Conservation (phyloP, 345 rosid genomes). For the Salix brachista region DNA sequence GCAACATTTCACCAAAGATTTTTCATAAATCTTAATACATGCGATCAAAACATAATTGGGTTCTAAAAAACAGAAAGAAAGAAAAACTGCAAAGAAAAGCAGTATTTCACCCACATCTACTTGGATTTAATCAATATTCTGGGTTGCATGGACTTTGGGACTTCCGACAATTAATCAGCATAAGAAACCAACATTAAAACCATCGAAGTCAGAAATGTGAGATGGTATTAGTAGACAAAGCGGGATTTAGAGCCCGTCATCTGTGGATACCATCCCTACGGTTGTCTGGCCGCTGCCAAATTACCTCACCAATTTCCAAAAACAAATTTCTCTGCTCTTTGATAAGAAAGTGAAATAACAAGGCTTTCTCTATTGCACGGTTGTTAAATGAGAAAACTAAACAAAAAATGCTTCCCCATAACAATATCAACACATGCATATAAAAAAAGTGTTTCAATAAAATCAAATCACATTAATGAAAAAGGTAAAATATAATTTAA, state of each 20-base stretch:
- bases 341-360: constrained; percentile 4
- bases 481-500: neutral
- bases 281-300: constrained; percentile 71
- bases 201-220: constrained; percentile 24
- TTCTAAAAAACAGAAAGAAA: neutral
- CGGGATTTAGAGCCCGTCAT: constrained; percentile 30
- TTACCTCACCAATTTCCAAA: neutral
- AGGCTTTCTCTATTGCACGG: constrained; percentile 42
- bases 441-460: neutral
- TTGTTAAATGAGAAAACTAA: constrained; percentile 26
- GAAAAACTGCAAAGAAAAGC: neutral
- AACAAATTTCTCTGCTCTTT: constrained; percentile 2
- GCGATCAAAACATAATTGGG: neutral
- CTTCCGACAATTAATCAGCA: neutral
- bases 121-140: neutral
- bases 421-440: constrained; percentile 27
- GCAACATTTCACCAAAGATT: neutral
- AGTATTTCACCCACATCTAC: neutral
- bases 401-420: constrained; percentile 9
- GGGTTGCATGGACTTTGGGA: neutral
- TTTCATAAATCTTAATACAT: neutral
- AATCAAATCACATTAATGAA: neutral
- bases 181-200: neutral
- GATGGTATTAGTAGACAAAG: constrained; percentile 54
- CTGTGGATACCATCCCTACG: constrained; percentile 63